phyloP scores from a whole-genome alignment of 164 flowering plant genomes.

The Vitis amurensis region DNA sequence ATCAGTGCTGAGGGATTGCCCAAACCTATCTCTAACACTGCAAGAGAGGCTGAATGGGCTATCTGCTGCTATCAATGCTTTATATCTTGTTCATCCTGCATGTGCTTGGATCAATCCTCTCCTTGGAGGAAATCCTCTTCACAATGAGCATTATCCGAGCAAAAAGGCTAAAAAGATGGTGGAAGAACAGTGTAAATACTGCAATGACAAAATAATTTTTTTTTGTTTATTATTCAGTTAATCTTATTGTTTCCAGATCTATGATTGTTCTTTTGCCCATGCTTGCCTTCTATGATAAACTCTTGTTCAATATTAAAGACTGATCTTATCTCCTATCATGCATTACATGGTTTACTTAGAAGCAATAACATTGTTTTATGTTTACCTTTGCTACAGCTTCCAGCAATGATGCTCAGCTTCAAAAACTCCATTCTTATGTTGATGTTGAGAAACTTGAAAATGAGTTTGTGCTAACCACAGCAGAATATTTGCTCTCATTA shows the following conservation, averaged over 20 bases:
- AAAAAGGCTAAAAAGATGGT: constrained; percentile 58
- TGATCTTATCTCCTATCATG: not conserved
- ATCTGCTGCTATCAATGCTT: constrained; percentile 86
- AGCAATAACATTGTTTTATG: not conserved
- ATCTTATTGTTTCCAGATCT: not conserved
- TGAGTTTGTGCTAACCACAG: constrained; percentile 75
- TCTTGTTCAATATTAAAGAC: not conserved
- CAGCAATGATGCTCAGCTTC: constrained; percentile 34
- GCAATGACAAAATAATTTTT: not conserved
- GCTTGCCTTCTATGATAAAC: not conserved
- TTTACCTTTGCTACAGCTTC: constrained; percentile 32
- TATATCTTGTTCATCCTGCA: constrained; percentile 79
- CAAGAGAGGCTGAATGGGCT: constrained; percentile 80
- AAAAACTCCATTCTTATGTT: constrained; percentile 33
- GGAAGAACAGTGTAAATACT: constrained; percentile 46
- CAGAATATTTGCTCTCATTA: constrained; percentile 69
- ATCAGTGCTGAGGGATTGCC: constrained; percentile 41
- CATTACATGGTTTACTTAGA: not conserved
- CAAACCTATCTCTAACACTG: constrained; percentile 40
- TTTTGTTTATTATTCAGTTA: constrained; percentile 2
- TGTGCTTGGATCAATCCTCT: constrained; percentile 84
- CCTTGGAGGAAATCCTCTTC: constrained; percentile 32
- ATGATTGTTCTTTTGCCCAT: not conserved
- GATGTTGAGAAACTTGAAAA: constrained; percentile 74
- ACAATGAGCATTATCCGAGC: constrained; percentile 50